Percentiles rank a stretch among this genome's conserved stretches.
These are phyloP conservation scores for Xerocomellus dryophilus DNA, from an alignment of 768 basidiomycete species.

Conservation along the genomic window DNA sequence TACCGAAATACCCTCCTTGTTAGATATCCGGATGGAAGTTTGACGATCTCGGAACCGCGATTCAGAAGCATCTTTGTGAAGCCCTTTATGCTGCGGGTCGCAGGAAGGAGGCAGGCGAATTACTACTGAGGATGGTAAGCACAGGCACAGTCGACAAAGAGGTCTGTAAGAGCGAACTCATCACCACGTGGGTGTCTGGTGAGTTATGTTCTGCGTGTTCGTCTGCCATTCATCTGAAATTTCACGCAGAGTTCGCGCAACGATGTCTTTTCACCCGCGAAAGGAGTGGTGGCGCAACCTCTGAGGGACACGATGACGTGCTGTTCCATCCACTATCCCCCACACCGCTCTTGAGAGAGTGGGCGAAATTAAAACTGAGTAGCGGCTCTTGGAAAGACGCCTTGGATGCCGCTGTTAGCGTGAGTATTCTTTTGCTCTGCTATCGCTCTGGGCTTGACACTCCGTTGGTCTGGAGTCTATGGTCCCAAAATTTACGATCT, in stretches of 20 bases:
- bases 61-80: conserved; percentile 2
- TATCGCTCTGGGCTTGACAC: neutral
- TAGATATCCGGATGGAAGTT: conserved; percentile 11
- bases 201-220: neutral
- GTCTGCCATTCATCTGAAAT: neutral
- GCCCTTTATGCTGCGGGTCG: neutral
- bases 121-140: neutral
- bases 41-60: neutral
- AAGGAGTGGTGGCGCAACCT: neutral
- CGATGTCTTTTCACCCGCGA: neutral
- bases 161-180: neutral
- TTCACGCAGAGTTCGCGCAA: neutral
- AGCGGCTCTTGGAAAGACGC: conserved; percentile 5
- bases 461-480: neutral
- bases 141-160: neutral
- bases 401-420: neutral
- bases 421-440: neutral
- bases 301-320: neutral
- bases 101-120: neutral
- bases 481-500: neutral
- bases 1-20: neutral
- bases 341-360: conserved; percentile 1
- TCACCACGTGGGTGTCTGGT: neutral
- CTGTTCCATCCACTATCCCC: neutral
- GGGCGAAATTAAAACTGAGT: neutral